These are phyloP conservation scores for Suillus tomentosus DNA, from an alignment of 768 basidiomycete species.

Conservation along the genomic window DNA sequence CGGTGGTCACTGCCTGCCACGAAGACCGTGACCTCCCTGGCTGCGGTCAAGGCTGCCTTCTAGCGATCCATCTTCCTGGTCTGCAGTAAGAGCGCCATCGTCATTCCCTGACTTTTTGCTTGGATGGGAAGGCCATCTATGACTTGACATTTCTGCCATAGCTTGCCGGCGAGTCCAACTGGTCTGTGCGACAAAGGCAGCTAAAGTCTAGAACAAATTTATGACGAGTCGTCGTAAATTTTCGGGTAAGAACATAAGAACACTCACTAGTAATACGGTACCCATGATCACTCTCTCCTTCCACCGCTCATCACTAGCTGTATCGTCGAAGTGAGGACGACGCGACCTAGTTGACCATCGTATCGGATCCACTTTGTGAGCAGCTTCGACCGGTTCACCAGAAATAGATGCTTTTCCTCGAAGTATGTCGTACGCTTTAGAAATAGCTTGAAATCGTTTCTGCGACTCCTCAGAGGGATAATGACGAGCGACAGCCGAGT, in stretches of 20 bases:
- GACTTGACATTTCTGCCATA: slow-evolving; percentile 17
- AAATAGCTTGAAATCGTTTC: slow-evolving; percentile 68
- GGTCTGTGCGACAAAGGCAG: slow-evolving; percentile 36
- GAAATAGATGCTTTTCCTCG: slow-evolving; percentile 44
- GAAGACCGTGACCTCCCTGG: neutral
- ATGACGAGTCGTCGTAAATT: neutral
- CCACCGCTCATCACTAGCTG: slow-evolving; percentile 57
- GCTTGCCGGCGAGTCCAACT: slow-evolving; percentile 33
- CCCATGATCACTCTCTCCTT: slow-evolving; percentile 63
- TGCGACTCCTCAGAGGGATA: slow-evolving; percentile 54
- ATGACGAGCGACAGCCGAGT: slow-evolving; percentile 50
- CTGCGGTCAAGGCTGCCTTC: neutral
- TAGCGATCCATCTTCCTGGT: neutral
- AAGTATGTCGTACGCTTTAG: slow-evolving; percentile 66
- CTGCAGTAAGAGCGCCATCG: neutral
- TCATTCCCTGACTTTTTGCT: neutral
- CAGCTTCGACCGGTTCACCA: slow-evolving; percentile 18
- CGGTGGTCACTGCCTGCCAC: neutral
- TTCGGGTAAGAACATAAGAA: neutral
- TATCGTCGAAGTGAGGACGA: slow-evolving; percentile 50
- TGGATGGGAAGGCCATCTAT: neutral
- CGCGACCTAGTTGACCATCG: slow-evolving; percentile 42
- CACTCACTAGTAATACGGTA: slow-evolving; percentile 52
- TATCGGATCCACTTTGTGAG: slow-evolving; percentile 36
- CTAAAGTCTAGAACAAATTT: slow-evolving; percentile 31